These are phyloP conservation scores for Incumbomyces lentus DNA, from an alignment of 2,329 filamentous ascomycete species.

Conservation along the genomic window DNA sequence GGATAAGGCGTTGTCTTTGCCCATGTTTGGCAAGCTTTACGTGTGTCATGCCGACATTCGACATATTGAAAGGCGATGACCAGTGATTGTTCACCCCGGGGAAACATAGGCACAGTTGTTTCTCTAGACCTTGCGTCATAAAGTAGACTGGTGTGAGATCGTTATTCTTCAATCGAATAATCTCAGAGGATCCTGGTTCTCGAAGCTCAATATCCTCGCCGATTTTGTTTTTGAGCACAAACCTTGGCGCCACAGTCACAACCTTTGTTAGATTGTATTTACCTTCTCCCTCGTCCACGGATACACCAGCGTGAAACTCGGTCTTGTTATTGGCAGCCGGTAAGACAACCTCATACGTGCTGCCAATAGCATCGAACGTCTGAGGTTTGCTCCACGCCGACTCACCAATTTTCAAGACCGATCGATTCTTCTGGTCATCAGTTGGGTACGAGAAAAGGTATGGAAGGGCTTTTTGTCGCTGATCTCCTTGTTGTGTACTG, in stretches of 20 bases:
- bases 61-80: slow-evolving; percentile 96
- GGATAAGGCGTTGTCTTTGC: slow-evolving; percentile 76
- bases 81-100: slow-evolving; percentile 92
- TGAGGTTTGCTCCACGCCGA: slow-evolving; percentile 96
- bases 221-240: slow-evolving; percentile 87
- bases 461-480: slow-evolving; percentile 57
- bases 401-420: slow-evolving; percentile 74
- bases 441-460: slow-evolving; percentile 93
- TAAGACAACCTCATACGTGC: slow-evolving; percentile 76
- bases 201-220: slow-evolving; percentile 80
- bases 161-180: slow-evolving; percentile 66
- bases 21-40: slow-evolving; percentile 87
- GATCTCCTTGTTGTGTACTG: slow-evolving; percentile 40
- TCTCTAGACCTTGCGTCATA: slow-evolving; percentile 68
- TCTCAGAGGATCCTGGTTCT: slow-evolving; percentile 81
- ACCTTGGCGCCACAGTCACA: slow-evolving; percentile 82
- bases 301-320: slow-evolving; percentile 86
- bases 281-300: slow-evolving; percentile 79
- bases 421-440: slow-evolving; percentile 84
- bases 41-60: slow-evolving; percentile 82
- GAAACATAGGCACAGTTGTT: slow-evolving; percentile 87
- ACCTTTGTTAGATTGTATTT: slow-evolving; percentile 98
- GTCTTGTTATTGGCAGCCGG: slow-evolving; percentile 59
- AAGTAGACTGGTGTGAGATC: slow-evolving; percentile 80
- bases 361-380: slow-evolving; percentile 95